A percentile compares a stretch with the other conserved stretches of the same genome.
These are phyloP conservation scores for Pseudozyma hubeiensis DNA, from an alignment of 1,284 basidiomycete species.

Conservation along the genomic window DNA sequence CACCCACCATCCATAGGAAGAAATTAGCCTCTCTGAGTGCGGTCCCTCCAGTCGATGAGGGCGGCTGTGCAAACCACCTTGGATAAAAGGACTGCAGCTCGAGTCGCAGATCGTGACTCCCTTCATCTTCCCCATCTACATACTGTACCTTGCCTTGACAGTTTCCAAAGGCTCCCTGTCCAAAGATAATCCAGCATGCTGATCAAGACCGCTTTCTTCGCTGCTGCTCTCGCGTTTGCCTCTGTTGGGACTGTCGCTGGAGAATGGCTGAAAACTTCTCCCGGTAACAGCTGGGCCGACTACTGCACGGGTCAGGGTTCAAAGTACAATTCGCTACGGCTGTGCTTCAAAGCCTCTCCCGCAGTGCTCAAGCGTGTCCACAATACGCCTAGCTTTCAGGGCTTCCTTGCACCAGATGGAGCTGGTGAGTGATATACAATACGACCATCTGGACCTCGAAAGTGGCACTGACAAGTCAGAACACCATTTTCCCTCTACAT, in stretches of 20 bases:
- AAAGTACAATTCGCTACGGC: neutral
- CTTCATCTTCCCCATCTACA: no score
- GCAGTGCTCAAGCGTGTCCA: neutral
- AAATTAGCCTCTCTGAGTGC: no score
- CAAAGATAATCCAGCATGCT: neutral
- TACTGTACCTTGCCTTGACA: no score
- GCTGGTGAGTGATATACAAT: neutral
- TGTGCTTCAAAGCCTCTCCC: neutral
- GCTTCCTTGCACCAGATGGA: neutral
- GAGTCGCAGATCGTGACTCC: no score
- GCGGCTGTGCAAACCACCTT: no score
- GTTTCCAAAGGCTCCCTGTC: no score
- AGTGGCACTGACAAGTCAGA: no score
- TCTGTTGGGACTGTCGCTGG: neutral
- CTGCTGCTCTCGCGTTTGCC: neutral
- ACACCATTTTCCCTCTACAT: neutral
- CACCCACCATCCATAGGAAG: no score
- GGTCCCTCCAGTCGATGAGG: no score
- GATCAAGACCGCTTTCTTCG: neutral
- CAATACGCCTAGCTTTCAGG: neutral
- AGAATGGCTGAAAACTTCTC: neutral
- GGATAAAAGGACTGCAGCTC: no score
- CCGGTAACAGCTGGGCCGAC: neutral
- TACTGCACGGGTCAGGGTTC: neutral
- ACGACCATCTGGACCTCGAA: no score